Evolutionary conservation across 768 basidiomycete species (phyloP), one percentile per base, ranked within the genome.

Genomic region (Dioszegia aurantiaca): DNA sequence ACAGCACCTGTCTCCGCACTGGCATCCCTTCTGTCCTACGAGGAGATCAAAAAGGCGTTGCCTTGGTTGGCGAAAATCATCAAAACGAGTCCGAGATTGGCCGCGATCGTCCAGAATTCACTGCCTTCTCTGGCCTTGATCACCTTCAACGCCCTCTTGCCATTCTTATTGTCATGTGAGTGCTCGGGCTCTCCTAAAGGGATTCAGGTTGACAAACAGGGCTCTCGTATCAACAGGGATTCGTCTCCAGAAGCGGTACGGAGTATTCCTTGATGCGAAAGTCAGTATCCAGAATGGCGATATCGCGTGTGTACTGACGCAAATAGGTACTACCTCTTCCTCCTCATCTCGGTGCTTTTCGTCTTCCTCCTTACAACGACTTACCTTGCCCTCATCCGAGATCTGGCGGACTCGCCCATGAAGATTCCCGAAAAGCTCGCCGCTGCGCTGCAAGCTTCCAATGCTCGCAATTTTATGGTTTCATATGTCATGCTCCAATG

Each of bases 221-320:
- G 57, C 79, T 97, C 39, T 91, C 90, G 0, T 93, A 94, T 71
- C 78, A 86, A n/a, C 90, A 98, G 74, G 95, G 93, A 3, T 87
- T 86, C 66, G 85, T 84, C 31, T 91, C 94, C 3, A 80, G 91
- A 27, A 94, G 91, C 70, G 87, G 89, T 86, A 84, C 97, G 33
- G 94, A 98, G 70, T 93, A 90, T 67, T 90, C 90, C 0, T 77
- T 97, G 43, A 77, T 99, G 74, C 88, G 87, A 67, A 98, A 97
- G 91, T 95, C n/a, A n/a, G n/a, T n/a, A n/a, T n/a, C n/a, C n/a
- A n/a, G n/a, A n/a, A n/a, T n/a, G n/a, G n/a, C n/a, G n/a, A n/a
- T n/a, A n/a, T n/a, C n/a, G n/a, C n/a, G n/a, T n/a, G n/a, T n/a
- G n/a, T n/a, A n/a, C 52, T 64, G 31, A 0, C 33, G 30, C 41